Base-by-base conservation (phyloP, 2,329 filamentous ascomycete genomes). In the Curvularia sp. region DNA sequence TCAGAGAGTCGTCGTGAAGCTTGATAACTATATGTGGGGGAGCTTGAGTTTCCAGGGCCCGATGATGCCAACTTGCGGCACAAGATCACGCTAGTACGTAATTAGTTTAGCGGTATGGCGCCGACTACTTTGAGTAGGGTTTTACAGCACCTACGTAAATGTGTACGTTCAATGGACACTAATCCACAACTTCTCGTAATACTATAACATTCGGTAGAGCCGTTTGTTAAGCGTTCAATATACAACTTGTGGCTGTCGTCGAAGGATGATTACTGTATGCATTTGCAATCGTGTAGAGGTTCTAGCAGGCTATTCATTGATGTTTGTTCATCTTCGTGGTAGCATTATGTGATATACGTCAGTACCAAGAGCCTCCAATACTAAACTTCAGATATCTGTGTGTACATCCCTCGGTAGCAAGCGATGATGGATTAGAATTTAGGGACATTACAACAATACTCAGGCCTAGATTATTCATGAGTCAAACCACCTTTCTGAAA, bases 41-140 rank as follows among this genome's bases (percentile, higher is more conserved):
- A 46, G 56, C 50, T 55, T 45, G 39, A 48, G 54, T 54, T 47
- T 32, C n/a, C 48, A 49, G 38, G 30, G 47, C 63, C 68, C 65
- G 64, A 63, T 70, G 68, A 73, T 71, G 70, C 70, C 71, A 74
- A 67, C 58, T 67, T 64, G 65, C 61, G 60, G 60, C 61, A 63
- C 54, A 53, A 60, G 47, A 56, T 8, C 10, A 15, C 61, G 57
- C 67, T 69, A 69, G 30, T 19, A 10, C 34, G 5, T 7, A 50
- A 21, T 3, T 1, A 3, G 42, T 41, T 25, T 62, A 61, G 49
- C n/a, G n/a, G 8, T 1, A 27, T 43, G 13, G 21, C n/a, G 13
- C 10, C 13, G 13, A 43, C 13, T n/a, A 18, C 15, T 7, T n/a
- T 42, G 21, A 7, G 10, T 10, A 13, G 23, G 1, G 15, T n/a